Evolutionary conservation across 352 stramenopile species (phyloP), one percentile per base, ranked within the genome.

Genomic region (Phytophthora tubulina): DNA sequence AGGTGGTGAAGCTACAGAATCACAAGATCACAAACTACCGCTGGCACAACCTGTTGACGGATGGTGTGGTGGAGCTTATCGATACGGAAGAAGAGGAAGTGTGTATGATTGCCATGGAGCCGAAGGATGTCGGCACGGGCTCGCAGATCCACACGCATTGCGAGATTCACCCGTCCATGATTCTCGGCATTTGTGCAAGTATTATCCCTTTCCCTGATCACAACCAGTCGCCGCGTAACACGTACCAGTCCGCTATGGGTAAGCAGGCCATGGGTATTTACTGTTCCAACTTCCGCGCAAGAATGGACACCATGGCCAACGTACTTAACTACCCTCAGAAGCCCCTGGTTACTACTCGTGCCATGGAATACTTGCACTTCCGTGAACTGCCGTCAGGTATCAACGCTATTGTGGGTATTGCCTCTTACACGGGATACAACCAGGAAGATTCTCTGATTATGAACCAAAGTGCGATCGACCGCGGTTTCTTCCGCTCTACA

Each of bases 151-250:
- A 99, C 81, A 99, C 98, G 33, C 98, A 99, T 76, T 99, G 97
- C 65, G 98, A 99, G 84, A 99, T 99, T 69, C 97, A 99, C 78
- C 98, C 98, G 45, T 98, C 91, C 32, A 99, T 99, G 96, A 99
- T 99, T 77, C 83, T 99, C 5, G 98, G 98, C 52, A 98, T 99
- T 65, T 99, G 97, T 80, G 98, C 98, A 36, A 99, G 95, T 66
- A 99, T 99, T 78, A 99, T 99, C 91, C 98, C 98, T 17, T 99
- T 99, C 88, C 98, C 98, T 0, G 97, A 99, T 86, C 98, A 99
- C 91, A 99, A 99, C 80, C 98, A 99, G 85, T 99, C 94, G 80
- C 98, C 98, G 55, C 96, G 98, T 96, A 99, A 99, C 88, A 99
- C 98, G 35, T 99, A 99, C 76, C 98, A 99, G 82, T 98, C 90